Percentiles rank a stretch among this genome's conserved stretches.
phyloP scores from a whole-genome alignment of 2,329 filamentous ascomycete genomes.

The Microcyclospora tardicrescens region DNA sequence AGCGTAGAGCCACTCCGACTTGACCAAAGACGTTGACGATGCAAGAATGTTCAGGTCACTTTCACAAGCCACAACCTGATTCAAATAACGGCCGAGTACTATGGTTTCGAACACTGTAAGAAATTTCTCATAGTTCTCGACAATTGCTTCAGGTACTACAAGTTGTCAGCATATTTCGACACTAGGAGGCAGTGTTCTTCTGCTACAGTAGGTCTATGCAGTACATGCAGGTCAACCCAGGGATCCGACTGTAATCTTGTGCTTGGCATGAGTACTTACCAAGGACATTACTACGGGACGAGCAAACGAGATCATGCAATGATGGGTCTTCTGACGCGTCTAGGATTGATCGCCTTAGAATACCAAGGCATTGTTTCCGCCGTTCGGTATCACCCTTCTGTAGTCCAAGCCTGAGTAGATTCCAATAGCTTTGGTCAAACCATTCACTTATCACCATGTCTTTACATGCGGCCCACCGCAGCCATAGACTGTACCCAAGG shows the following conservation, averaged over 20 bases:
- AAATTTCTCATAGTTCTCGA: slow-evolving; percentile 30
- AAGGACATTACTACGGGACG: not conserved
- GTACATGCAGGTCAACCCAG: too few relatives aligned
- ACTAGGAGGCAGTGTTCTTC: not conserved
- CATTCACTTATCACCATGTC: not conserved
- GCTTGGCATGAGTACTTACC: not conserved
- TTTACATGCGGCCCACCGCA: slow-evolving; percentile 10
- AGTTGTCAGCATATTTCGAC: slow-evolving; percentile 2
- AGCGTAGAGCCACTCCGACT: slow-evolving; percentile 29
- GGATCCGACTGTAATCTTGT: not conserved
- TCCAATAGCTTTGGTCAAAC: slow-evolving; percentile 26
- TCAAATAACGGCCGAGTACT: slow-evolving; percentile 36
- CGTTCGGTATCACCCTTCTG: slow-evolving; percentile 32
- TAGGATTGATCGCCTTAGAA: slow-evolving; percentile 29
- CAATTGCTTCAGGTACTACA: slow-evolving; percentile 5
- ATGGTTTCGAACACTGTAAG: slow-evolving; percentile 36
- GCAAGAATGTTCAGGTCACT: slow-evolving; percentile 29
- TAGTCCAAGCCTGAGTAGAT: slow-evolving; percentile 25
- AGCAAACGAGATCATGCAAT: slow-evolving; percentile 2
- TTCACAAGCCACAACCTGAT: slow-evolving; percentile 35
- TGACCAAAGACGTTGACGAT: slow-evolving; percentile 23
- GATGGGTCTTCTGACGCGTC: slow-evolving; percentile 12
- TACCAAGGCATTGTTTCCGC: slow-evolving; percentile 34
- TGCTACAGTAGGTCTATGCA: too few relatives aligned
- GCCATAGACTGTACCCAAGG: slow-evolving; percentile 15